Evolutionary conservation across 257 asterid genomes (phyloP).

Genomic region (Solanum tarijense): DNA sequence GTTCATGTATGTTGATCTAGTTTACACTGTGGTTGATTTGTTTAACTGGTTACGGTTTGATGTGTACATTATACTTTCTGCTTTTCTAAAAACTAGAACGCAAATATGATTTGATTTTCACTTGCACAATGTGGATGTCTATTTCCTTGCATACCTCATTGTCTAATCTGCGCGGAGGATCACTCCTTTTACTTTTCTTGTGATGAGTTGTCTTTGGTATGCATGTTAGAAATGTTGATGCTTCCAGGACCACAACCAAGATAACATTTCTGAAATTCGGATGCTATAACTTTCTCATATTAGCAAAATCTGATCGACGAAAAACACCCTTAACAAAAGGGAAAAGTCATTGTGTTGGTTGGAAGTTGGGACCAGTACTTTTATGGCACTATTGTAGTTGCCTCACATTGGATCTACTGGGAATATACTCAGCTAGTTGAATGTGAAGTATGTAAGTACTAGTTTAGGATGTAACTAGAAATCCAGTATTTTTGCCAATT

Average conservation of each 20-base stretch:
- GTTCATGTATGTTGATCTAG: not conserved
- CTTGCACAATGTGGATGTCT: conserved; percentile 1
- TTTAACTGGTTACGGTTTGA: not conserved
- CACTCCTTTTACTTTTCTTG: conserved; percentile 3
- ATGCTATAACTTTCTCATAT: not conserved
- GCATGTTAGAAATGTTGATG: conserved; percentile 1
- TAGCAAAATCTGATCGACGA: not conserved
- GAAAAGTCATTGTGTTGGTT: not conserved
- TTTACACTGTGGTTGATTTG: not conserved
- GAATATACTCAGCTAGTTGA: not conserved
- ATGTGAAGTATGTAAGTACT: not conserved
- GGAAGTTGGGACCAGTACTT: not conserved
- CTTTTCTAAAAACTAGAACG: not conserved
- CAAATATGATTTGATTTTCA: not conserved
- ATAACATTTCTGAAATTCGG: not conserved
- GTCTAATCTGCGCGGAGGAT: not conserved
- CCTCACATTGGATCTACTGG: not conserved
- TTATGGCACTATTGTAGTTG: not conserved
- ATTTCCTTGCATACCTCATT: not conserved
- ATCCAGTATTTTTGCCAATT: not conserved
- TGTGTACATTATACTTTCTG: conserved; percentile 8
- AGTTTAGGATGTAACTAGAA: not conserved
- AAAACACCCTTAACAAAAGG: not conserved
- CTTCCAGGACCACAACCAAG: conserved; percentile 22
- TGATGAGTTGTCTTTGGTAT: not conserved